Conservation (phyloP, 2,329 filamentous ascomycete species). For the Aspergillus fructus region DNA sequence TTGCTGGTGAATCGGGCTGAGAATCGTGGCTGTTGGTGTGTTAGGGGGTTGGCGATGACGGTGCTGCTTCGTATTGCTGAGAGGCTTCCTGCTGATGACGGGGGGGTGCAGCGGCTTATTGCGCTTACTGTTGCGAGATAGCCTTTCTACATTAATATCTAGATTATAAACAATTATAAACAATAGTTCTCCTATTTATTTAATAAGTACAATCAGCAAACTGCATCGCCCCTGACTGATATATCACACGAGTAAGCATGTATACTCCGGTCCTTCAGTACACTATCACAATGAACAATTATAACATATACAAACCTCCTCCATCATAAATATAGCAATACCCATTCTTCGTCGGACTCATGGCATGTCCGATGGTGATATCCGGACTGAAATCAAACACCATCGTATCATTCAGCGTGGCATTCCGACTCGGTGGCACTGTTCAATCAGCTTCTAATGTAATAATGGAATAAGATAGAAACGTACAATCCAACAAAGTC, state of each 20-base stretch:
- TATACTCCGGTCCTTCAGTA: background rate
- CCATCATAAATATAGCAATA: background rate
- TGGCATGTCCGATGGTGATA: background rate
- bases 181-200: too few relatives aligned
- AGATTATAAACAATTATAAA: background rate
- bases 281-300: too few relatives aligned
- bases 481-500: background rate
- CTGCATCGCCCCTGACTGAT: too few relatives aligned
- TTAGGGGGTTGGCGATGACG: background rate
- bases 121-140: background rate
- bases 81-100: background rate
- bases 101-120: background rate
- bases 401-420: background rate
- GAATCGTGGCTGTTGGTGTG: conserved; percentile 3
- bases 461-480: too few relatives aligned
- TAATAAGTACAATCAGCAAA: too few relatives aligned
- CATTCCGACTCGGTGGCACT: background rate
- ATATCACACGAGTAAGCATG: too few relatives aligned
- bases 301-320: too few relatives aligned
- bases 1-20: conserved; percentile 1
- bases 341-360: background rate
- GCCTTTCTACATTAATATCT: too few relatives aligned
- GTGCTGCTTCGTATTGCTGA: background rate
- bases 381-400: background rate
- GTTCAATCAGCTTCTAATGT: background rate